These are phyloP conservation scores for Eremochloa ophiuroides DNA, from an alignment of 176 grass and related monocot species.

Conservation along the genomic window DNA sequence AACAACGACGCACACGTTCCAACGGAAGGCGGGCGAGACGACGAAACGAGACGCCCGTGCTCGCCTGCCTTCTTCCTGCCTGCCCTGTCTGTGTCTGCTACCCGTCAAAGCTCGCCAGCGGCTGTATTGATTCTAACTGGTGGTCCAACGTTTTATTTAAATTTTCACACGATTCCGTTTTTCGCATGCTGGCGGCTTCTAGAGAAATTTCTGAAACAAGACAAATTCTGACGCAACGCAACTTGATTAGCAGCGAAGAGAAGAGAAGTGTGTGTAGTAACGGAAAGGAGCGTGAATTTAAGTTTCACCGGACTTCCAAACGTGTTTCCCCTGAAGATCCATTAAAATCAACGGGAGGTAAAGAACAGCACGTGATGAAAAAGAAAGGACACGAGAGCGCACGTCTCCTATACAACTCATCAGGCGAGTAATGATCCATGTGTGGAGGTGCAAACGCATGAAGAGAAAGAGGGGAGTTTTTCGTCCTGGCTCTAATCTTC, in stretches of 20 bases:
- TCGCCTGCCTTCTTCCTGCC: neutral
- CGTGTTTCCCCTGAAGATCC: neutral
- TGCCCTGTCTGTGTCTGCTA: no score
- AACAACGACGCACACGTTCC: neutral
- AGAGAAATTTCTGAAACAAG: neutral
- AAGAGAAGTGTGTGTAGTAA: neutral
- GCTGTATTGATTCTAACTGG: neutral
- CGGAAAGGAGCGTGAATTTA: neutral
- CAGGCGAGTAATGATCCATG: neutral
- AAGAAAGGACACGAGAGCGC: neutral
- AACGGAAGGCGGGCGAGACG: constrained; percentile 2
- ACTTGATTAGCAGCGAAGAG: neutral
- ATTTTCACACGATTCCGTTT: neutral
- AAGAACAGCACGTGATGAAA: neutral
- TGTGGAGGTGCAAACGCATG: neutral
- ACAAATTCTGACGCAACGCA: neutral
- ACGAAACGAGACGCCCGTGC: constrained; percentile 3
- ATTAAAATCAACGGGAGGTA: neutral
- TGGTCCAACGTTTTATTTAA: neutral
- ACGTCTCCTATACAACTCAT: neutral
- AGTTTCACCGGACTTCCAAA: neutral
- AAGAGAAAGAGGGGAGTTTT: neutral
- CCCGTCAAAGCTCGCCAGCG: neutral
- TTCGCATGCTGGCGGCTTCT: neutral
- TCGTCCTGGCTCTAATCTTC: neutral